phyloP scores from a whole-genome alignment of 192 early-diverging fungal genomes.

The Coemansia umbellata region DNA sequence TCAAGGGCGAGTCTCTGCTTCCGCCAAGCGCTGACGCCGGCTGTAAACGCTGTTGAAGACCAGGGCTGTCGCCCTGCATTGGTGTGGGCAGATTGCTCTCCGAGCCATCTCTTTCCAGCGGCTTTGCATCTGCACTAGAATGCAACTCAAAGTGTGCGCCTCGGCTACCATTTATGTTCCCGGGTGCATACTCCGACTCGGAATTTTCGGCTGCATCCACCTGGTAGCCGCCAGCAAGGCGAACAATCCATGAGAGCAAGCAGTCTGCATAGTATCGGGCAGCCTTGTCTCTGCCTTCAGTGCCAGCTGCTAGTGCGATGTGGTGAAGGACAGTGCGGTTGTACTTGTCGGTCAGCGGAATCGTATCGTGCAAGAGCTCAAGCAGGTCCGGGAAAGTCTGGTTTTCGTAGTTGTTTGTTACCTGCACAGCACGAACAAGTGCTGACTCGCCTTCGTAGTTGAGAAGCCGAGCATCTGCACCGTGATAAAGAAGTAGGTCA shows the following conservation, averaged over 20 bases:
- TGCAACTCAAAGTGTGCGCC: background rate
- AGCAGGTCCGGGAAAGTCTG: conserved; percentile 73
- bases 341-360: conserved; percentile 71
- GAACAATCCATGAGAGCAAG: conserved; percentile 63
- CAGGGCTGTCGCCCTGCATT: conserved; percentile 30
- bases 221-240: conserved; percentile 49
- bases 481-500: conserved; percentile 69
- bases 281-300: conserved; percentile 66
- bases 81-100: conserved; percentile 26
- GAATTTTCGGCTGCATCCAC: conserved; percentile 21
- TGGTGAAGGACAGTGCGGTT: conserved; percentile 92
- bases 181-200: background rate
- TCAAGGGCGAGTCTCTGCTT: background rate
- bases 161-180: background rate
- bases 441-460: conserved; percentile 88
- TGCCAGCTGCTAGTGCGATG: conserved; percentile 67
- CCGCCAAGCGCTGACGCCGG: background rate
- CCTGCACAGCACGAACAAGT: conserved; percentile 81
- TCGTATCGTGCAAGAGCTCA: conserved; percentile 68
- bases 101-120: background rate
- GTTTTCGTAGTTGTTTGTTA: conserved; percentile 81
- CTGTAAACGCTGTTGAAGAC: background rate
- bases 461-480: conserved; percentile 62
- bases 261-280: conserved; percentile 89
- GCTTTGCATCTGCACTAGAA: conserved; percentile 3